Percentiles rank a stretch among this genome's conserved stretches.
Conservation (phyloP, 1,284 basidiomycete species). For the Sphagnurus paluster region DNA sequence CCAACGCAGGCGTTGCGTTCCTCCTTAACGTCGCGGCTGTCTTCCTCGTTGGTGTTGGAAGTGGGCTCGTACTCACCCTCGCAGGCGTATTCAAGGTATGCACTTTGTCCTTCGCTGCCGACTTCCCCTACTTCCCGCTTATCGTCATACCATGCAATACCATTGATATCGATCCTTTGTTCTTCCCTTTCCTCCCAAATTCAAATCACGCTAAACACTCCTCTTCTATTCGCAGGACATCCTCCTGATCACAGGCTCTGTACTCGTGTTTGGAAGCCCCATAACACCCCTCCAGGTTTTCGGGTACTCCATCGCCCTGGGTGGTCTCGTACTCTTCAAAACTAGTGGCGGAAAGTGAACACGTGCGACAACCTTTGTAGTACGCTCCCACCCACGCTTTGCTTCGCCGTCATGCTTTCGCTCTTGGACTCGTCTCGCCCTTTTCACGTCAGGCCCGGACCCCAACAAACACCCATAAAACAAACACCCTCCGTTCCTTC, state of each 20-base stretch:
- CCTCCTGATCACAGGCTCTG: slow-evolving; percentile 87
- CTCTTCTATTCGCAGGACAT: slow-evolving; percentile 70
- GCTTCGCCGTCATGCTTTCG: too few relatives aligned
- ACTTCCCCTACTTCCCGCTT: too few relatives aligned
- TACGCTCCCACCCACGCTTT: too few relatives aligned
- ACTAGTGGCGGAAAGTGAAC: slow-evolving; percentile 70
- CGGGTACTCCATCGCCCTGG: slow-evolving; percentile 84
- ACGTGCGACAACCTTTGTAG: too few relatives aligned
- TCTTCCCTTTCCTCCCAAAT: not conserved
- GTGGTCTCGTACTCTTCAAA: slow-evolving; percentile 80
- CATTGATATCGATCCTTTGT: too few relatives aligned
- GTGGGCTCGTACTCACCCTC: slow-evolving; percentile 88
- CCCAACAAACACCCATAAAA: too few relatives aligned
- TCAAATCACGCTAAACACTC: not conserved
- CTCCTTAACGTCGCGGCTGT: slow-evolving; percentile 92
- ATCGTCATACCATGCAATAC: too few relatives aligned
- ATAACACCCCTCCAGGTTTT: slow-evolving; percentile 87
- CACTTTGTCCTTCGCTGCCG: too few relatives aligned
- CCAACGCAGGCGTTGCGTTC: slow-evolving; percentile 90
- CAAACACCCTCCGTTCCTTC: too few relatives aligned
- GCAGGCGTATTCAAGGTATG: slow-evolving; percentile 91
- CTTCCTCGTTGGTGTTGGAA: slow-evolving; percentile 88
- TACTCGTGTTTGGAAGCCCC: slow-evolving; percentile 77
- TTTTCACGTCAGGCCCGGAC: too few relatives aligned
- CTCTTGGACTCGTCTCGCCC: too few relatives aligned